Percentiles rank a stretch among this genome's conserved stretches.
These are phyloP conservation scores for Colletotrichum tropicale DNA, from an alignment of 2,329 filamentous ascomycete genomes.

Conservation along the genomic window DNA sequence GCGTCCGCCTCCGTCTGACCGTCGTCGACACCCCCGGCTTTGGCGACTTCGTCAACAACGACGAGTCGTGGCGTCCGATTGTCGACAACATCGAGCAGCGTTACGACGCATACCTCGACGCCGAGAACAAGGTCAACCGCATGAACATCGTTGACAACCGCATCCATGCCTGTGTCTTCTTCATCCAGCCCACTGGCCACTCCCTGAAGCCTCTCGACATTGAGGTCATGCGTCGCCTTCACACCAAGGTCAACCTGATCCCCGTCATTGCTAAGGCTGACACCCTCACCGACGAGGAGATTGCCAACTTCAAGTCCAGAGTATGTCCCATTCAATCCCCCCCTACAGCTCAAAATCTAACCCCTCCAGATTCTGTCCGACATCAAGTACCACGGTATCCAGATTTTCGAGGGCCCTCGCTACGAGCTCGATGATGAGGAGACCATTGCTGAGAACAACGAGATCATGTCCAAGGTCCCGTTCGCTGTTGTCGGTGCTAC, in stretches of 20 bases:
- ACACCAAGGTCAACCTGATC: constrained; percentile 99
- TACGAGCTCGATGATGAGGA: constrained; percentile 99
- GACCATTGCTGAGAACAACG: constrained; percentile 99
- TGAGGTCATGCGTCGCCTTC: constrained; percentile 98
- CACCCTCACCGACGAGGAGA: constrained; percentile 96
- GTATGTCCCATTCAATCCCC: constrained; percentile 60
- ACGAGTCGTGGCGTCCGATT: constrained; percentile 98
- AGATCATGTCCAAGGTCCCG: constrained; percentile 99
- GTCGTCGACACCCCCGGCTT: constrained; percentile 98
- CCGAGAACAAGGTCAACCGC: constrained; percentile 99
- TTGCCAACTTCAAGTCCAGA: constrained; percentile 91
- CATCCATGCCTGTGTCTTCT: constrained; percentile 98
- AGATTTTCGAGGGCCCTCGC: constrained; percentile 97
- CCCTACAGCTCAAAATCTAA: not conserved
- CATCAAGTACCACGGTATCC: constrained; percentile 95
- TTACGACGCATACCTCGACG: constrained; percentile 97
- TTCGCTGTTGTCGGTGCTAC: constrained; percentile 98
- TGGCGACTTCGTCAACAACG: constrained; percentile 99
- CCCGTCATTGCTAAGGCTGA: constrained; percentile 99
- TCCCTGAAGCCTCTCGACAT: constrained; percentile 98
- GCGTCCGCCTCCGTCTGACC: constrained; percentile 92
- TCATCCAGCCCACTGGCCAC: constrained; percentile 98
- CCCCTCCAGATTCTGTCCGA: constrained; percentile 83
- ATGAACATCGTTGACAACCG: constrained; percentile 99
- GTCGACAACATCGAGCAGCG: constrained; percentile 99